A percentile compares a stretch with the other conserved stretches of the same genome.
phyloP scores from a whole-genome alignment of 1,284 basidiomycete species.

The Puccinia sorghi region DNA sequence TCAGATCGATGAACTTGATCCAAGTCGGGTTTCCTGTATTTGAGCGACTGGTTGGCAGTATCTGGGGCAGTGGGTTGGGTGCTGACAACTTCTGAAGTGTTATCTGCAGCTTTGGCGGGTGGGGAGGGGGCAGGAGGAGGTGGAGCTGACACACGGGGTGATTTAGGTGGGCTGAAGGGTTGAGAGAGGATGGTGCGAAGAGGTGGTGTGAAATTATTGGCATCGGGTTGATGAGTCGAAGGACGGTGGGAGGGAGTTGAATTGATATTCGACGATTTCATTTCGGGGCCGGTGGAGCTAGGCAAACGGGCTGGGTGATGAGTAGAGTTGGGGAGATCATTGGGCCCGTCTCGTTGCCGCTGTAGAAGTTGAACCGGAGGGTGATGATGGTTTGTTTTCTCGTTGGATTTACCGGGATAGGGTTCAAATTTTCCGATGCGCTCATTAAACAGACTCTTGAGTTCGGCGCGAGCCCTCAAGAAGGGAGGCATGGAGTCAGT shows the following conservation, averaged over 20 bases:
- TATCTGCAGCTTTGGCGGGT: not conserved
- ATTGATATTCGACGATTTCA: slow-evolving; percentile 11
- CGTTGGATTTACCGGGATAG: slow-evolving; percentile 29
- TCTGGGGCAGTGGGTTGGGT: not conserved
- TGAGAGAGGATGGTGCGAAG: slow-evolving; percentile 33
- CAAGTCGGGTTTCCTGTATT: slow-evolving; percentile 60
- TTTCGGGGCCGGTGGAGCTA: not conserved
- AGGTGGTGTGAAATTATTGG: not conserved
- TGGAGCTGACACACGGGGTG: not conserved
- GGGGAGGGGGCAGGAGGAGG: not conserved
- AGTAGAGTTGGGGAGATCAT: not conserved
- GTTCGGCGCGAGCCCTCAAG: slow-evolving; percentile 38
- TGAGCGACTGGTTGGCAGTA: not conserved
- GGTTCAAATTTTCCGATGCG: slow-evolving; percentile 48
- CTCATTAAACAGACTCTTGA: slow-evolving; percentile 48
- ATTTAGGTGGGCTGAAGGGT: slow-evolving; percentile 9
- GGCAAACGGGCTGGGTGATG: not conserved
- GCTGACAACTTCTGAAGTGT: not conserved
- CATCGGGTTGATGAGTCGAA: not conserved
- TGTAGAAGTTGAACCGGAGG: slow-evolving; percentile 45
- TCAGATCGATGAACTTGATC: slow-evolving; percentile 75
- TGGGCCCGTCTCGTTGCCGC: slow-evolving; percentile 32
- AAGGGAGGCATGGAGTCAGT: slow-evolving; percentile 37
- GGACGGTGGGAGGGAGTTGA: not conserved
- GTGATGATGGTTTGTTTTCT: slow-evolving; percentile 31